A percentile compares a stretch with the other conserved stretches of the same genome.
These are phyloP conservation scores for Ricinus communis DNA, from an alignment of 345 rosid genomes.

Conservation along the genomic window DNA sequence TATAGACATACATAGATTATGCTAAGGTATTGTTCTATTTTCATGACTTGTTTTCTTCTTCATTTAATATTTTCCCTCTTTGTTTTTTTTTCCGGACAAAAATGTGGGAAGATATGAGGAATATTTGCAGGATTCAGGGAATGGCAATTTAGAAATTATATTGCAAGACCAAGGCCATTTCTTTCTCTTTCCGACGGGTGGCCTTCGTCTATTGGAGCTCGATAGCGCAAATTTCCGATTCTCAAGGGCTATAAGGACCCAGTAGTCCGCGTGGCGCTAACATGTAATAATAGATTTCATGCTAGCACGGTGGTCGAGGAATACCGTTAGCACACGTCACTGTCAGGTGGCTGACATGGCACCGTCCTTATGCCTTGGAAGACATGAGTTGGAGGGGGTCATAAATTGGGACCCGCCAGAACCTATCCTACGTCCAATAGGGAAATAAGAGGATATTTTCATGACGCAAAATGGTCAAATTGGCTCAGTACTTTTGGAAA, in stretches of 20 bases:
- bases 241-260: background rate
- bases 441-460: too few relatives aligned
- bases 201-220: background rate
- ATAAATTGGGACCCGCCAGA: background rate
- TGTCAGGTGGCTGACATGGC: slow-evolving; percentile 26
- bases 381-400: background rate
- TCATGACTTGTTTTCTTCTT: slow-evolving; percentile 15
- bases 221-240: background rate
- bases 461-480: background rate
- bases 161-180: background rate
- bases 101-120: slow-evolving; percentile 25
- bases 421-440: too few relatives aligned
- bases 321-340: slow-evolving; percentile 25
- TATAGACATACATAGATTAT: background rate
- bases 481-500: background rate
- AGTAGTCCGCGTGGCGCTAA: background rate
- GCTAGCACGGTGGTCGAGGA: slow-evolving; percentile 11
- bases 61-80: slow-evolving; percentile 4
- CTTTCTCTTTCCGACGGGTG: background rate
- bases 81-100: slow-evolving; percentile 19
- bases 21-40: background rate
- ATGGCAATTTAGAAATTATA: background rate
- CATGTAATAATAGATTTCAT: background rate
- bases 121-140: slow-evolving; percentile 27
- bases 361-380: background rate